These are phyloP conservation scores for Sporothrix protearum DNA, from an alignment of 2,329 filamentous ascomycete genomes.

Conservation along the genomic window DNA sequence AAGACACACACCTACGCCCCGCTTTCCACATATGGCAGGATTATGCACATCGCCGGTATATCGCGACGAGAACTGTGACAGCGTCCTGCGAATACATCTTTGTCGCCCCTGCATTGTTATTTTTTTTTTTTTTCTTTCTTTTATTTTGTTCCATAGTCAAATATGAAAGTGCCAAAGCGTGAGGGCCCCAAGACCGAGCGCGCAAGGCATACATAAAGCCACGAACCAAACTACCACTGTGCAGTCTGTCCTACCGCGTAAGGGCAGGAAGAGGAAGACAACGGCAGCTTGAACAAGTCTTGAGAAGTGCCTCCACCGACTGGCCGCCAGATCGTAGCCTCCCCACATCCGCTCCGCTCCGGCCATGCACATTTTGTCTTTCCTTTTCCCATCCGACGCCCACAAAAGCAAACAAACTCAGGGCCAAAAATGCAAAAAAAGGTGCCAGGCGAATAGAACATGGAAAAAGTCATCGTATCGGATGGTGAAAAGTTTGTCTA, in stretches of 20 bases:
- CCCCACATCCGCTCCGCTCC: background rate
- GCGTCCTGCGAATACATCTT: background rate
- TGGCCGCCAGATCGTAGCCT: background rate
- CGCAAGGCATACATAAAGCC: background rate
- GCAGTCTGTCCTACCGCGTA: background rate
- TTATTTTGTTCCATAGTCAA: background rate
- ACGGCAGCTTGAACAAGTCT: background rate
- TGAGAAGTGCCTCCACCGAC: too few relatives aligned
- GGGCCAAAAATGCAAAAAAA: background rate
- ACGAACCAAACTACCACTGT: background rate
- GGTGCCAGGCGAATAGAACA: background rate
- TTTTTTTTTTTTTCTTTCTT: background rate
- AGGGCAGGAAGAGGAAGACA: background rate
- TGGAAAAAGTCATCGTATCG: slow-evolving; percentile 2
- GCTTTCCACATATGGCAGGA: background rate
- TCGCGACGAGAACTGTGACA: background rate
- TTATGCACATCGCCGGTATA: background rate
- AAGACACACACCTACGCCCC: background rate
- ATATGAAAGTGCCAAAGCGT: background rate
- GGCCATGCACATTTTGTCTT: background rate
- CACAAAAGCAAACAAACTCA: background rate
- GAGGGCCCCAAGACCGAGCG: background rate
- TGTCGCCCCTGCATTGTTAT: background rate
- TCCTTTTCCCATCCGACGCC: background rate
- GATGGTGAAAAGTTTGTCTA: slow-evolving; percentile 22